Base-by-base conservation (phyloP, 2,329 filamentous ascomycete species). In the Trichoderma simmonsii region DNA sequence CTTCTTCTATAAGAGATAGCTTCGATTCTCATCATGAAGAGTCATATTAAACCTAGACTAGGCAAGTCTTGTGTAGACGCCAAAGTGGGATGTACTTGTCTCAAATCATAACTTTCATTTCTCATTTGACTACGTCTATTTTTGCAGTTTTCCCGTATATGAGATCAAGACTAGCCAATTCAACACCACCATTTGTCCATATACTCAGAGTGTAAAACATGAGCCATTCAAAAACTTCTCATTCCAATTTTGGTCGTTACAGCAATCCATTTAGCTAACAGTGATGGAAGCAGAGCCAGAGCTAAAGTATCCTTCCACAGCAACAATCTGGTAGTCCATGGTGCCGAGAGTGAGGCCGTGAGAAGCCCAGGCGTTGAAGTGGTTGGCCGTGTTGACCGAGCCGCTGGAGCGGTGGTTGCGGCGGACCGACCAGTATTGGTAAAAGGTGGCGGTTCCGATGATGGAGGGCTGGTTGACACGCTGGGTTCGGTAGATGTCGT, bases 341-440 rank as follows among this genome's bases (percentile, higher is more conserved):
- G 57, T 61, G 6, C 67, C 67, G n/a, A 70, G 18, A 11, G 56
- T 70, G 36, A 70, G 12, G 6, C 67, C 67, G 3, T 51, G 67
- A 8, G 39, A 51, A 14, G 57, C 28, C 67, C 67, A 70, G 1
- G 67, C 67, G 21, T 70, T 70, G 57, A 70, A 61, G 39, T 70
- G 67, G 67, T 70, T 70, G 4, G n/a, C 67, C n/a, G 39, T 43
- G 30, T 34, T 70, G 67, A 70, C 67, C n/a, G 67, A 70, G 39
- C 67, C 67, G 67, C 67, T 70, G 56, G 67, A 70, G 57, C 67
- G 67, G 54, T 70, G 56, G 57, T 21, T 62, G 67, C 67, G 67
- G 30, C 67, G 67, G 39, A 70, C 57, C 14, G 67, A 70, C 67
- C 67, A 70, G 67, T 70, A 70, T 57, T 70, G 67, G 67, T 70